Evolutionary conservation across 106 monocot genomes (phyloP).

Genomic region (Dendrobium chrysotoxum): DNA sequence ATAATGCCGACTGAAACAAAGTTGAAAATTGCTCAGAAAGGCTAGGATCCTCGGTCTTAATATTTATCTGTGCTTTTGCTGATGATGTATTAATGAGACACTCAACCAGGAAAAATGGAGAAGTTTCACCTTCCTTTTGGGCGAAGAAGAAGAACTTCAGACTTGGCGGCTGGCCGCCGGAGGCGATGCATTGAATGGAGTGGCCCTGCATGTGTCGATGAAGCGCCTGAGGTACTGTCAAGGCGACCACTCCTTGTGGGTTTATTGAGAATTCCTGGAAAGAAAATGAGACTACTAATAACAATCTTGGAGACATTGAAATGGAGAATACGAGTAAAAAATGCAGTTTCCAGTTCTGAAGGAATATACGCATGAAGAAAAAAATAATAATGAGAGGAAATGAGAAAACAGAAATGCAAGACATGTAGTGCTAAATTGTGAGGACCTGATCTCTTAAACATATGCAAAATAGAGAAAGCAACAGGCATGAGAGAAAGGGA

Average conservation of each 20-base stretch:
- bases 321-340: too few species aligned
- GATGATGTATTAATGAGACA: constrained; percentile 81
- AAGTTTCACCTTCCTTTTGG: constrained; percentile 43
- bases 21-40: constrained; percentile 46
- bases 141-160: constrained; percentile 97
- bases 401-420: too few species aligned
- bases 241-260: constrained; percentile 56
- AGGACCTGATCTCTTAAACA: too few species aligned
- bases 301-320: too few species aligned
- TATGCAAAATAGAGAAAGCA: too few species aligned
- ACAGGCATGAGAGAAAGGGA: too few species aligned
- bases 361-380: too few species aligned
- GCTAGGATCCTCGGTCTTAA: constrained; percentile 79
- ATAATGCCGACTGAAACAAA: constrained; percentile 69
- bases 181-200: constrained; percentile 91
- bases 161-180: constrained; percentile 84
- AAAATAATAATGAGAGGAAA: too few species aligned
- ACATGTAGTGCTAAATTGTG: too few species aligned
- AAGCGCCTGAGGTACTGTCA: constrained; percentile 63
- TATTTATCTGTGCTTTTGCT: constrained; percentile 72
- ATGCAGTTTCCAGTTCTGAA: too few species aligned
- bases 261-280: constrained; percentile 67
- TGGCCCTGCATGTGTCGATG: constrained; percentile 81
- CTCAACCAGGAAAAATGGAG: constrained; percentile 78
- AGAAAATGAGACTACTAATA: too few species aligned